phyloP scores from a whole-genome alignment of 1,284 basidiomycete species.

The Lignosus rhinocerotis region DNA sequence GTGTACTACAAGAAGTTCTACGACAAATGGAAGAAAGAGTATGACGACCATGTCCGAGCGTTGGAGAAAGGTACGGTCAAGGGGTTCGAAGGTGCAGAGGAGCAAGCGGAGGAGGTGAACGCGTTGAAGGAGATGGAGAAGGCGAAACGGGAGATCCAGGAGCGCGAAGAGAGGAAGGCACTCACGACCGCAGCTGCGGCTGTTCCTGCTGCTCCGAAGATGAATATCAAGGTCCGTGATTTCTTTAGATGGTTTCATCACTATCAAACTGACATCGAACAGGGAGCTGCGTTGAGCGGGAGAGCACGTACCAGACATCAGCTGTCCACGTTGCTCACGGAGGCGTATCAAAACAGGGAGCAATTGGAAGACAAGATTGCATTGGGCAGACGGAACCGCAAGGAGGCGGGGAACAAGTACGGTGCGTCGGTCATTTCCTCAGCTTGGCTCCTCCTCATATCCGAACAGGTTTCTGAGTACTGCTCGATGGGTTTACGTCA shows the following conservation, averaged over 20 bases:
- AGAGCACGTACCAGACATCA: conserved; percentile 75
- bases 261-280: conserved; percentile 3
- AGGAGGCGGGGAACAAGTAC: conserved; percentile 86
- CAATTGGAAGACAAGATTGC: conserved; percentile 78
- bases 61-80: conserved; percentile 66
- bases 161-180: conserved; percentile 71
- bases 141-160: conserved; percentile 68
- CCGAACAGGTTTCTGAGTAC: conserved; percentile 9
- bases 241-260: not conserved
- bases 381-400: conserved; percentile 75
- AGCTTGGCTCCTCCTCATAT: not conserved
- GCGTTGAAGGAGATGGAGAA: conserved; percentile 73
- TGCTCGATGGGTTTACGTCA: too few relatives aligned
- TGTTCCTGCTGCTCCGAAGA: conserved; percentile 60
- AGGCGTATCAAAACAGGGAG: conserved; percentile 79
- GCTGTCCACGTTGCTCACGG: conserved; percentile 70
- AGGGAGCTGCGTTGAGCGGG: conserved; percentile 70
- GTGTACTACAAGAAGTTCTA: conserved; percentile 76
- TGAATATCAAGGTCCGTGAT: conserved; percentile 68
- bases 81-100: conserved; percentile 66
- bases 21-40: conserved; percentile 69
- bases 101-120: conserved; percentile 61
- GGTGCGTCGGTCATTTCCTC: conserved; percentile 43
- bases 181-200: conserved; percentile 59
- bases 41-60: conserved; percentile 66